Base-by-base conservation (phyloP, 306 rosid genomes). In the Fragaria nilgerrensis region DNA sequence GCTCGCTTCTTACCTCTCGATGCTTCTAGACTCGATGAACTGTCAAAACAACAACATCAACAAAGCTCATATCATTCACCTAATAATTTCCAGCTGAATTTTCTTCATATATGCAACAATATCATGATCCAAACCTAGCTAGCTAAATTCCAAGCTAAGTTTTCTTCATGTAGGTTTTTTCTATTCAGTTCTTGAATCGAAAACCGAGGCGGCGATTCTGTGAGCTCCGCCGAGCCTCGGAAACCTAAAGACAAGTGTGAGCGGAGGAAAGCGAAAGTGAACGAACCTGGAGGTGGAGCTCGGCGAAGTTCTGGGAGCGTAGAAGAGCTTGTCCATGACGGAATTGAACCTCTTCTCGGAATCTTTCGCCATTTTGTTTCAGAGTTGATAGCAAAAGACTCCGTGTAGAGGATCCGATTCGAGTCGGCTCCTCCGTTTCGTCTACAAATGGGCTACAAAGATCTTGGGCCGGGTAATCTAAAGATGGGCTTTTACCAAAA, bases 251-350 rank as follows among this genome's bases (percentile, higher is more conserved):
- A 20, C 1, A 16, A 55, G 22, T 55, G 61, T 55, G 61, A n/a
- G n/a, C 0, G 11, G 72, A 70, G 25, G 23, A 11, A 41, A 74
- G 53, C 16, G 13, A 61, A 48, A 15, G 17, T 13, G 37, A 7
- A 56, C 39, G 72, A 73, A 93, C 98, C 98, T 88, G 85, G 92
- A 86, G 69, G 88, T 12, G 77, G 80, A 77, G 58, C 29, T 67
- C 2, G 90, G 84, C 8, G 72, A 10, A 48, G 91, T 76, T 81
- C 86, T 88, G 68, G 95, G 85, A 73, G 93, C 75, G 72, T 85
- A 88, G 64, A 86, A 92, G 63, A 95, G 96, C 88, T 84, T 95
- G 86, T 92, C 91, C 97, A 95, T 91, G 77, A 92, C 82, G 55
- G 96, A 79, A 80, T 83, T 88, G 76, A 95, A 85, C 78, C 90